These are phyloP conservation scores for Quambalaria eucalypti DNA, from an alignment of 1,284 basidiomycete species.

Conservation along the genomic window DNA sequence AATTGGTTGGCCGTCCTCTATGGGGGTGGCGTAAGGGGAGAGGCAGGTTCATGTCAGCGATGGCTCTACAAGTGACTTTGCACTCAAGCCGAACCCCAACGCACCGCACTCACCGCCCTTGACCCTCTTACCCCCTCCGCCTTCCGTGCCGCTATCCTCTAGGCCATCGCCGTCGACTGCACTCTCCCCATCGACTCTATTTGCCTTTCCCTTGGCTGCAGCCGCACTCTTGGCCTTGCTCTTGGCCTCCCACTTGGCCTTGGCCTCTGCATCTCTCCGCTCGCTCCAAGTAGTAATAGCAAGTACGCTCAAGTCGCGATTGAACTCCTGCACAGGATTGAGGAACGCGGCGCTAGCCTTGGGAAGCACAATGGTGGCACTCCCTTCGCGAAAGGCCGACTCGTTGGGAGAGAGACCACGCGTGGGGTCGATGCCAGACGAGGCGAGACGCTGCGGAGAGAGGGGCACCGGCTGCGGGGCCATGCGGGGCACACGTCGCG, in stretches of 20 bases:
- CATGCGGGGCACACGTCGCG: slow-evolving; percentile 13
- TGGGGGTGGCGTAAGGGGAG: background rate
- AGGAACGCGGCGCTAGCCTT: slow-evolving; percentile 58
- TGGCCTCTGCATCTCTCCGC: slow-evolving; percentile 60
- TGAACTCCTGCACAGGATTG: slow-evolving; percentile 98
- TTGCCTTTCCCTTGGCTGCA: slow-evolving; percentile 1
- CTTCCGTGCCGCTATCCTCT: too few species aligned
- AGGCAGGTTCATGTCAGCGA: background rate
- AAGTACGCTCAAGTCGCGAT: slow-evolving; percentile 83
- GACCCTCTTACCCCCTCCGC: background rate
- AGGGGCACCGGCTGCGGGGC: slow-evolving; percentile 39
- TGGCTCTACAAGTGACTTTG: too few species aligned
- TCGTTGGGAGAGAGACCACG: slow-evolving; percentile 25
- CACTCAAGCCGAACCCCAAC: too few species aligned
- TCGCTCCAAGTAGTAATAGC: slow-evolving; percentile 80
- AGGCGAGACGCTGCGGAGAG: slow-evolving; percentile 20
- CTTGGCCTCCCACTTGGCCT: slow-evolving; percentile 56
- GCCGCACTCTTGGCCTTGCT: slow-evolving; percentile 7
- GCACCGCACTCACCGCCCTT: slow-evolving; percentile 1
- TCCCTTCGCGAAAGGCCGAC: slow-evolving; percentile 40
- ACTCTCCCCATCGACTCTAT: slow-evolving; percentile 9
- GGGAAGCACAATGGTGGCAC: slow-evolving; percentile 43
- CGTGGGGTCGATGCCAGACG: slow-evolving; percentile 32
- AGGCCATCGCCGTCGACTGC: too few species aligned
- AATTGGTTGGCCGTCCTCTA: background rate